Evolutionary conservation across 2,329 filamentous ascomycete species (phyloP).

Genomic region (Fusarium floridanum): DNA sequence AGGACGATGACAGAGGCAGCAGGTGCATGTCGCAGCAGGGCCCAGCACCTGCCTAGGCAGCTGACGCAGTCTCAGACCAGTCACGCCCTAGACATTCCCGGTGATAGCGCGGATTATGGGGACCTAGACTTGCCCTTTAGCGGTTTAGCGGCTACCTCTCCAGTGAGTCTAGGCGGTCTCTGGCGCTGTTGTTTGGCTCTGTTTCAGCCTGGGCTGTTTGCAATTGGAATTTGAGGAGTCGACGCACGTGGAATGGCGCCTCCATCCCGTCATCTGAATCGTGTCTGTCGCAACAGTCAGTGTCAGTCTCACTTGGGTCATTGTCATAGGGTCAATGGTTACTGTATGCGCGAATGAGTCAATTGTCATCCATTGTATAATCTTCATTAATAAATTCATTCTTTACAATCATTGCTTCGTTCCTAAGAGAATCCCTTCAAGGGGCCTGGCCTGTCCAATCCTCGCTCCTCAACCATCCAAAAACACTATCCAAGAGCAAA

Average conservation of each 20-base stretch:
- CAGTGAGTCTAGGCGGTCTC: slow-evolving; percentile 14
- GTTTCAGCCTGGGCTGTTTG: slow-evolving; percentile 14
- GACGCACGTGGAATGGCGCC: slow-evolving; percentile 28
- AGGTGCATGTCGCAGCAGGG: slow-evolving; percentile 4
- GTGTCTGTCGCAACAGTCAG: background rate
- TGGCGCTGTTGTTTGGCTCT: background rate
- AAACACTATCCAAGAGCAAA: slow-evolving; percentile 2
- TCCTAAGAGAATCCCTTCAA: slow-evolving; percentile 6
- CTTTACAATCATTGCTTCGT: slow-evolving; percentile 26
- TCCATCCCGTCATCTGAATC: background rate
- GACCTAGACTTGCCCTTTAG: slow-evolving; percentile 12
- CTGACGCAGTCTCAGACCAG: slow-evolving; percentile 26
- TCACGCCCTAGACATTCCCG: slow-evolving; percentile 13
- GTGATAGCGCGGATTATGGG: slow-evolving; percentile 19
- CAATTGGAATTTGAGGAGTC: slow-evolving; percentile 2
- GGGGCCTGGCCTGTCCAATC: background rate
- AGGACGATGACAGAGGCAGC: background rate
- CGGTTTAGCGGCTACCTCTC: background rate
- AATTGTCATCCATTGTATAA: background rate
- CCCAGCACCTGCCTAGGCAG: slow-evolving; percentile 20
- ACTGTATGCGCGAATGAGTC: background rate
- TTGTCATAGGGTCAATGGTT: background rate
- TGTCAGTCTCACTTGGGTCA: background rate
- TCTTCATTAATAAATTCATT: slow-evolving; percentile 21
- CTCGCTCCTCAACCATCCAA: slow-evolving; percentile 3